Percentiles rank a stretch among this genome's conserved stretches.
These are phyloP conservation scores for Agrocybe pediades DNA, from an alignment of 768 basidiomycete genomes.

Conservation along the genomic window DNA sequence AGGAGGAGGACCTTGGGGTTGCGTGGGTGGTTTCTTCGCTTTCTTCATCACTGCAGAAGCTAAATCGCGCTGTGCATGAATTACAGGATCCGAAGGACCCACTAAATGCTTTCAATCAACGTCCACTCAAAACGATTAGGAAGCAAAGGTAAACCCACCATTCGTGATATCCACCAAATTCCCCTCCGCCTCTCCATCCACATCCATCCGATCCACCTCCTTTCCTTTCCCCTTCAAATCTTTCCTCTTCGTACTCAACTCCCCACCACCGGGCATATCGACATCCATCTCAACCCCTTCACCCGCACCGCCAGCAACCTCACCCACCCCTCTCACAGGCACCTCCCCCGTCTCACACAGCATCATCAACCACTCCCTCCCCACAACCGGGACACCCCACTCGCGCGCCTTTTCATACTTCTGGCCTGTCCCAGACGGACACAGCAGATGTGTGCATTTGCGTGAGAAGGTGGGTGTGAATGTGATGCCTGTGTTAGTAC, in stretches of 20 bases:
- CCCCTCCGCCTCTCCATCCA: slow-evolving; percentile 22
- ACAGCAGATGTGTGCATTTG: slow-evolving; percentile 78
- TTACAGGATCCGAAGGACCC: too few relatives aligned
- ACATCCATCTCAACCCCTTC: slow-evolving; percentile 8
- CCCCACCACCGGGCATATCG: slow-evolving; percentile 17
- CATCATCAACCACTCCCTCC: slow-evolving; percentile 66
- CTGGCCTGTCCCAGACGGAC: slow-evolving; percentile 65
- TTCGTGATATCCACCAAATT: slow-evolving; percentile 50
- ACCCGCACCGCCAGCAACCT: slow-evolving; percentile 31
- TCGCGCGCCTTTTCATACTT: slow-evolving; percentile 80
- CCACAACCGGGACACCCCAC: slow-evolving; percentile 79
- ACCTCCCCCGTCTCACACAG: slow-evolving; percentile 57
- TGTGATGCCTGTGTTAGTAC: slow-evolving; percentile 47
- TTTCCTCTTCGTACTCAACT: slow-evolving; percentile 6
- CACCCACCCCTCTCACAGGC: slow-evolving; percentile 34
- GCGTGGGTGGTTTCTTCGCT: slow-evolving; percentile 4
- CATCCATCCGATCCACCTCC: slow-evolving; percentile 19
- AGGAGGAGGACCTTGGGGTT: slow-evolving; percentile 16
- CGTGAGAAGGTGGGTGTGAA: slow-evolving; percentile 62
- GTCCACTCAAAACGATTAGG: background rate
- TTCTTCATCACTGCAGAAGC: slow-evolving; percentile 2
- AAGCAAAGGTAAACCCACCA: slow-evolving; percentile 27
- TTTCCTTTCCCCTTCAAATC: slow-evolving; percentile 29
- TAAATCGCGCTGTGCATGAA: background rate
- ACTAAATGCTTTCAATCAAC: too few relatives aligned